These are phyloP conservation scores for Orbilia javanica DNA, from an alignment of 2,329 filamentous ascomycete genomes.

Conservation along the genomic window DNA sequence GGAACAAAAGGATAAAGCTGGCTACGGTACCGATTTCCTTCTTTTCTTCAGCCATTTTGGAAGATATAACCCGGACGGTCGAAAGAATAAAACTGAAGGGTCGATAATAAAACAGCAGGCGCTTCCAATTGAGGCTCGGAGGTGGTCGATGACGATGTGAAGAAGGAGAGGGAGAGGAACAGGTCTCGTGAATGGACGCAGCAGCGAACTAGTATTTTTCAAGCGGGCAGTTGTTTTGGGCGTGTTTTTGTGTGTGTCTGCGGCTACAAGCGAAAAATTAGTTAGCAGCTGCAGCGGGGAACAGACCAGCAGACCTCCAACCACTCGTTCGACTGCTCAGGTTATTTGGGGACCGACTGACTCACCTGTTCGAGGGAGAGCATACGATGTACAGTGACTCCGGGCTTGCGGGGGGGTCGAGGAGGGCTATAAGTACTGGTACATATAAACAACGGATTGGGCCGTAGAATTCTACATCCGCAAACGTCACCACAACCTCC, in stretches of 20 bases:
- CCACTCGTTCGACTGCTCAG: conserved; percentile 7
- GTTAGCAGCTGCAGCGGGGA: conserved; percentile 29
- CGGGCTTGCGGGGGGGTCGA: too few species aligned
- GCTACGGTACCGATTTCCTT: conserved; percentile 56
- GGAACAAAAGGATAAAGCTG: conserved; percentile 13
- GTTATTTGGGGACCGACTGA: conserved; percentile 14
- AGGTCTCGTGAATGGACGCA: conserved; percentile 30
- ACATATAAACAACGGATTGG: neutral
- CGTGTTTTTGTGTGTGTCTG: conserved; percentile 56
- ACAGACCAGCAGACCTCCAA: neutral
- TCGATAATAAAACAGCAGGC: neutral
- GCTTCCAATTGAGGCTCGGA: conserved; percentile 47
- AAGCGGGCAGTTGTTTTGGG: conserved; percentile 54
- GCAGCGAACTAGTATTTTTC: conserved; percentile 37
- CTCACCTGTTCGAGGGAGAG: neutral
- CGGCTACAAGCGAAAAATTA: conserved; percentile 58
- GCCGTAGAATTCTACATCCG: conserved; percentile 21
- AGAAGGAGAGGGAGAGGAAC: neutral
- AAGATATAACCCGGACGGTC: neutral
- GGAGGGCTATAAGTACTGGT: neutral
- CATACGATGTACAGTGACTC: neutral
- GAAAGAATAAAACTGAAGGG: neutral
- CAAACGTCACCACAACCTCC: conserved; percentile 44
- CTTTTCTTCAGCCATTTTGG: conserved; percentile 57
- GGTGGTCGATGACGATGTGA: conserved; percentile 9